Percentiles rank a stretch among this genome's conserved stretches.
Conservation (phyloP, 495 filamentous ascomycete genomes). For the Talaromyces adpressus region DNA sequence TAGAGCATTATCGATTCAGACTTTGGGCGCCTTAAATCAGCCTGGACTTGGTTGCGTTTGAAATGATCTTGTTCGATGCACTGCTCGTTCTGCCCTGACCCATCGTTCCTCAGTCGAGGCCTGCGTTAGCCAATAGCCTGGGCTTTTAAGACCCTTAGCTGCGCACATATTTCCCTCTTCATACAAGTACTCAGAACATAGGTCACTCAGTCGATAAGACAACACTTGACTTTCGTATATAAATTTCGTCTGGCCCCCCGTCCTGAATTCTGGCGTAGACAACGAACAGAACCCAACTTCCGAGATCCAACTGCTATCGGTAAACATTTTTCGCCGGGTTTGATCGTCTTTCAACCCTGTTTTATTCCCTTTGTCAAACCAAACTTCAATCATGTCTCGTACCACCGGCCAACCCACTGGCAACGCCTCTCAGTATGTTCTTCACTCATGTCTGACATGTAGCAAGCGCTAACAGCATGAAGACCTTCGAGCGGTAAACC, state of each 20-base stretch:
- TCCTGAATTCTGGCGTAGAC: neutral
- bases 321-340: neutral
- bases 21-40: neutral
- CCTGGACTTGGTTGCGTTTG: neutral
- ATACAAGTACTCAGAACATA: neutral
- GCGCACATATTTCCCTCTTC: neutral
- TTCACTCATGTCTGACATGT: neutral
- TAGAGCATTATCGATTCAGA: neutral
- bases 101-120: neutral
- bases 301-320: neutral
- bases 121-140: neutral
- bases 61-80: neutral
- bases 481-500: neutral
- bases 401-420: neutral
- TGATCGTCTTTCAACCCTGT: neutral
- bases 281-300: neutral
- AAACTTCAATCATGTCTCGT: neutral
- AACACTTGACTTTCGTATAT: neutral
- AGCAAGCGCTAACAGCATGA: neutral
- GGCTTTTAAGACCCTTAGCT: neutral
- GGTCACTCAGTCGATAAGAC: neutral
- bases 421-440: neutral
- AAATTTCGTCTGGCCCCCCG: neutral
- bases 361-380: neutral
- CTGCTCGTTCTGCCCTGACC: neutral